Evolutionary conservation across 148 eudicot species (phyloP).

Genomic region (Dysphania ambrosioides): DNA sequence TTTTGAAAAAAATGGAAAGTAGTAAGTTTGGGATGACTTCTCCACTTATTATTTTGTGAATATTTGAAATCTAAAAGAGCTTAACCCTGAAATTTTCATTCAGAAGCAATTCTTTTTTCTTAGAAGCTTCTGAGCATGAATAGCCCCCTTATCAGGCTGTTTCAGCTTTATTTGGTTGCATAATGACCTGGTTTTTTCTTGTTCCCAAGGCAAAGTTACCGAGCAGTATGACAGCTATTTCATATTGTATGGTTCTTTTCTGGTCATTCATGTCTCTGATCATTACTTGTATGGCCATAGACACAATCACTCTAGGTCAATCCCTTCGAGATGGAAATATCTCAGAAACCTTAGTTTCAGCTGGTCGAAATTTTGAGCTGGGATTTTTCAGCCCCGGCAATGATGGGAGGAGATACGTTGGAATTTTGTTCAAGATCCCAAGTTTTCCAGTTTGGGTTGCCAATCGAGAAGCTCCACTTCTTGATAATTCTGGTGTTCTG

Average conservation of each 20-base stretch:
- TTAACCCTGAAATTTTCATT: background rate
- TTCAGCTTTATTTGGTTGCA: background rate
- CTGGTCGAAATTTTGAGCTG: conserved; percentile 17
- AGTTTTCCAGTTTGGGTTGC: conserved; percentile 14
- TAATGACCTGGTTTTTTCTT: background rate
- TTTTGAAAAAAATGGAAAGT: background rate
- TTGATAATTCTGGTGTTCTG: background rate
- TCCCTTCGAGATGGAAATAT: conserved; percentile 7
- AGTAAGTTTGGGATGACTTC: background rate
- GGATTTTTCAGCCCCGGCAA: conserved; percentile 21
- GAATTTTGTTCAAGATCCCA: conserved; percentile 24
- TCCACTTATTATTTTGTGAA: background rate
- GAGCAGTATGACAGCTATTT: background rate
- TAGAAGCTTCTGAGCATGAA: too few relatives aligned
- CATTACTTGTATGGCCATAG: background rate
- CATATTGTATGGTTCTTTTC: background rate
- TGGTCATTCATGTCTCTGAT: conserved; percentile 8
- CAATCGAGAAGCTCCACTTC: conserved; percentile 17
- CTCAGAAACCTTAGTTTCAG: conserved; percentile 15
- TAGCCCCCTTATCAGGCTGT: background rate
- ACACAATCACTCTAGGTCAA: conserved; percentile 1
- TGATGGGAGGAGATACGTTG: background rate
- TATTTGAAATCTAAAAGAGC: background rate
- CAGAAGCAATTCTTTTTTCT: background rate
- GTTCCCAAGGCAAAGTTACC: too few relatives aligned